Evolutionary conservation across 1,284 basidiomycete species (phyloP), one percentile per base, ranked within the genome.

Genomic region (Papiliotrema terrestris): DNA sequence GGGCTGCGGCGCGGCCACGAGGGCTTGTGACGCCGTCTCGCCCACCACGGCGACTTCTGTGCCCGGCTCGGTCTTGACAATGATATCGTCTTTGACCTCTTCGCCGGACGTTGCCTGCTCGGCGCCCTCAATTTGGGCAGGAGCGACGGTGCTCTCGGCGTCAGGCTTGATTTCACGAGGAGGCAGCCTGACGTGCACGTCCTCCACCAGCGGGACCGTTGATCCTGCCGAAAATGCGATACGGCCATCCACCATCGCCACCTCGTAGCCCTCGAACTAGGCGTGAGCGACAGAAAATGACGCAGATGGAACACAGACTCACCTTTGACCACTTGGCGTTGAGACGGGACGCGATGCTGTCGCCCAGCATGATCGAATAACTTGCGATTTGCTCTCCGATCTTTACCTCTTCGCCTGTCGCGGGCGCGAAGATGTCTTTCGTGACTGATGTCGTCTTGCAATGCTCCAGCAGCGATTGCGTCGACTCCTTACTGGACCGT

Each of bases 251-350:
- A 98, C 85, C 73, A 88, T 93, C 19, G 89, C 91, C 41, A 98
- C 88, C 73, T 98, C 92, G 72, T 94, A 98, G 68, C 96, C 95
- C 69, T 98, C 96, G 69, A 97, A 96, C 89, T 95, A 61, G 5
- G 46, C 19, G 35, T 51, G 52, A 50, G n/a, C 50, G 29, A 5
- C 38, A n/a, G n/a, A n/a, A n/a, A n/a, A n/a, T 60, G 26, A 60
- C 11, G 2, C 39, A 15, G 8, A 42, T 47, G n/a, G 20, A 37
- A 0, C 14, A 20, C 37, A 1, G 13, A 61, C 69, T 59, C 71
- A 94, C 93, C 72, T 88, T 84, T 13, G 92, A 94, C 85, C 97
- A 88, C 72, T 86, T 87, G 57, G 66, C 61, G 8, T 52, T 55
- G 22, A 98, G 77, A 1, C 85, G 83, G 2, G 81, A 82, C 60